Evolutionary conservation across 2,329 filamentous ascomycete species (phyloP), one percentile per base, ranked within the genome.

Genomic region (Cladosporium sp.): DNA sequence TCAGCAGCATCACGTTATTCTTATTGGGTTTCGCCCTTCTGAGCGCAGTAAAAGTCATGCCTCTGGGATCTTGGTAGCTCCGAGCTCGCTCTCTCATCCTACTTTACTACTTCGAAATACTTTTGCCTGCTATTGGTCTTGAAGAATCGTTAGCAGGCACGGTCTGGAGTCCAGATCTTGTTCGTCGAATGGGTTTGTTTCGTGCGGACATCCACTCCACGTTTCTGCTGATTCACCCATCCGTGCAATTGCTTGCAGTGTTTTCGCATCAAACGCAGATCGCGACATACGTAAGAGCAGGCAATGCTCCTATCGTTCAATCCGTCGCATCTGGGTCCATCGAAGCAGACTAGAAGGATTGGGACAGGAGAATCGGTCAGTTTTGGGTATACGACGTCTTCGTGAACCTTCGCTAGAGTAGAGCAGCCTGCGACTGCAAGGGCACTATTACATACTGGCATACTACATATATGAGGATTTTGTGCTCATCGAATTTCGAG

Each of bases 101-200:
- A n/a, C 8, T 13, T 27, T 20, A 22, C 41, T 7, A 51, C 30
- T 19, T 51, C 37, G 37, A 52, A 52, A 19, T 38, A 52, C 18
- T 39, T 32, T 36, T 52, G 36, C 50, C 38, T 43, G 9, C 20
- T 48, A 2, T 12, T 20, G 7, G n/a, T 13, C 30, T 48, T 37
- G 19, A 48, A 47, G n/a, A 52, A 48, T 6, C 43, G 38, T 15
- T 52, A 15, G 19, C 43, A 52, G 6, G 37, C 49, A n/a, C 22
- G n/a, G 19, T 34, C 19, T 6, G 9, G 18, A 39, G n/a, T 42
- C 49, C 37, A 51, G 9, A 47, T 39, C 37, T 47, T 41, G 27
- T 51, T 47, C 7, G n/a, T 7, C 7, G 43, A 5, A 20, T 47
- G 36, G 18, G 19, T 22, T 13, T 37, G 7, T 32, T 39, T 40